These are phyloP conservation scores for Eucalyptus curtisii DNA, from an alignment of 345 rosid genomes.

Conservation along the genomic window DNA sequence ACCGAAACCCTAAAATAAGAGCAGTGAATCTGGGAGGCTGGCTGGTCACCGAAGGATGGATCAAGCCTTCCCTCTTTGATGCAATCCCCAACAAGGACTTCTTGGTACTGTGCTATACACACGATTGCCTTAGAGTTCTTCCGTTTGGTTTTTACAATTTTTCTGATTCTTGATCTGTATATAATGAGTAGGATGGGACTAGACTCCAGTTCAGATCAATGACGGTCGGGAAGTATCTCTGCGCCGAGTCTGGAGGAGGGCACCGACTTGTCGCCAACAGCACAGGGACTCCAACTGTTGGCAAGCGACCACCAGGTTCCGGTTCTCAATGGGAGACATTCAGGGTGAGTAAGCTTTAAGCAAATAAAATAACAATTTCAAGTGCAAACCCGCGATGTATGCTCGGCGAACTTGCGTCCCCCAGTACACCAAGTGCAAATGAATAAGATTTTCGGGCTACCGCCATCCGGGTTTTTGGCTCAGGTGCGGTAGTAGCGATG, in stretches of 20 bases:
- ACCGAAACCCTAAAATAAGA: constrained; percentile 4
- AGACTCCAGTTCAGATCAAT: constrained; percentile 38
- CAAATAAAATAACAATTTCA: background rate
- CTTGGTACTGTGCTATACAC: constrained; percentile 13
- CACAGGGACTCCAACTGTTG: constrained; percentile 22
- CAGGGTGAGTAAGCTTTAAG: constrained; percentile 10
- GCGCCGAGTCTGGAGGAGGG: constrained; percentile 48
- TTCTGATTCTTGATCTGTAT: background rate
- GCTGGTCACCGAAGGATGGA: constrained; percentile 69
- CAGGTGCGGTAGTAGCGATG: background rate
- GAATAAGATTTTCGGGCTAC: background rate
- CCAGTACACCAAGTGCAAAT: background rate
- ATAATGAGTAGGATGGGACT: constrained; percentile 33
- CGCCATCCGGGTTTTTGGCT: background rate
- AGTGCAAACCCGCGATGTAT: background rate
- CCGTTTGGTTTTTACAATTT: background rate
- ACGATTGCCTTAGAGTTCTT: background rate
- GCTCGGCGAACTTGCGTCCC: background rate
- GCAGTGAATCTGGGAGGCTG: constrained; percentile 72
- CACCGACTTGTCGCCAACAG: constrained; percentile 31
- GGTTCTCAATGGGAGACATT: constrained; percentile 28
- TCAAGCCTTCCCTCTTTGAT: constrained; percentile 54
- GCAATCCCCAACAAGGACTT: constrained; percentile 52
- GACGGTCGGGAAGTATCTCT: constrained; percentile 36
- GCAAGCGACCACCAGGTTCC: background rate